These are phyloP conservation scores for Tripterygium wilfordii DNA, from an alignment of 177 flowering plant species.

Conservation along the genomic window DNA sequence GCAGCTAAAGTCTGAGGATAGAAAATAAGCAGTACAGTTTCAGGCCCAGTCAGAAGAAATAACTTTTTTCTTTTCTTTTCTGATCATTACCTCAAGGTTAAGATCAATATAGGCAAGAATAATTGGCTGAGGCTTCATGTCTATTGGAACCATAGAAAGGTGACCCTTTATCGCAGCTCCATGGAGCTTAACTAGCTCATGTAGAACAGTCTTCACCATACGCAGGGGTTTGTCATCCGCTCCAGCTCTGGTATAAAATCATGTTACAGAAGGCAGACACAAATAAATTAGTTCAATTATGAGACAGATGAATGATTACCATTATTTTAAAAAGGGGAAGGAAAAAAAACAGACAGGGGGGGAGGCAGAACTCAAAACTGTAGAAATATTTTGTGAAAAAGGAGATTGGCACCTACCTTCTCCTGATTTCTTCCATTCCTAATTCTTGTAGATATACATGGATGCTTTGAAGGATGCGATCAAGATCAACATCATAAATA, in stretches of 20 bases:
- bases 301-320: no score
- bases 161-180: conserved; percentile 98
- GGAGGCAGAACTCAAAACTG: no score
- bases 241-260: no score
- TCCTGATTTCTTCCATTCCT: conserved; percentile 98
- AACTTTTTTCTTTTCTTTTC: no score
- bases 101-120: conserved; percentile 98
- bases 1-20: conserved; percentile 90
- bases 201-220: conserved; percentile 98
- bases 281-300: neutral
- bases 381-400: no score
- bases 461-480: conserved; percentile 90
- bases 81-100: conserved; percentile 79
- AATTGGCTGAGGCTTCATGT: conserved; percentile 96
- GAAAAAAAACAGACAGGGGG: no score
- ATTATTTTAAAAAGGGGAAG: neutral
- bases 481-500: conserved; percentile 93
- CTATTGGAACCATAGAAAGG: conserved; percentile 98
- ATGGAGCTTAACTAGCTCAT: conserved; percentile 97
- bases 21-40: conserved; percentile 1
- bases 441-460: conserved; percentile 93
- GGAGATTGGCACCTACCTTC: conserved; percentile 76
- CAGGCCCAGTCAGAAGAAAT: no score
- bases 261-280: no score
- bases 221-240: conserved; percentile 99